These are phyloP conservation scores for Chlorella variabilis DNA, from an alignment of 163 green algal species.

Conservation along the genomic window DNA sequence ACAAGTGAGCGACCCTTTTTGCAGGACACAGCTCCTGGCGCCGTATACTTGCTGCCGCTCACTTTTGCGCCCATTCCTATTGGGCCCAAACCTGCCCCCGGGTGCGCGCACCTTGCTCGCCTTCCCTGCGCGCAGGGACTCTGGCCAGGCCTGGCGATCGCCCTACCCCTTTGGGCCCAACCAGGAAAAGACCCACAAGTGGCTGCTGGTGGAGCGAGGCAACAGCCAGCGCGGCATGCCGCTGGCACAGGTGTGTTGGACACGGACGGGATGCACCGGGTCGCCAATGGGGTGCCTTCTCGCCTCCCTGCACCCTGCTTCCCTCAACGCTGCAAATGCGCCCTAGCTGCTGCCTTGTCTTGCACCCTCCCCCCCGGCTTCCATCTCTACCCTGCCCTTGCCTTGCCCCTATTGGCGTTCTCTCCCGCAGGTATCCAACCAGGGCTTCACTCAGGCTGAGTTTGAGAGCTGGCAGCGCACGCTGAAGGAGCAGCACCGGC, in stretches of 20 bases:
- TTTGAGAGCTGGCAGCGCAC: slow-evolving; percentile 27
- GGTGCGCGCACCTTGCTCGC: background rate
- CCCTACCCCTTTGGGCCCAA: slow-evolving; percentile 53
- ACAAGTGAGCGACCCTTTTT: slow-evolving; percentile 46
- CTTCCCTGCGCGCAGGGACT: slow-evolving; percentile 41
- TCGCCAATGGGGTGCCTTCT: too few species aligned
- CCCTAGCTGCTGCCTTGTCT: too few species aligned
- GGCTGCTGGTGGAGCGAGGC: slow-evolving; percentile 51
- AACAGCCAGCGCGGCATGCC: slow-evolving; percentile 46
- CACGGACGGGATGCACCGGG: too few species aligned
- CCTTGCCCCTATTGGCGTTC: too few species aligned
- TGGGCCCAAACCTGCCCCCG: too few species aligned
- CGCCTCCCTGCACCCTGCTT: too few species aligned
- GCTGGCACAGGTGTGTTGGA: slow-evolving; percentile 36
- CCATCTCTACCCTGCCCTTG: too few species aligned
- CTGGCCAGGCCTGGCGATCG: slow-evolving; percentile 33
- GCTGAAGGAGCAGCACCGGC: slow-evolving; percentile 25
- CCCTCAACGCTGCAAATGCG: too few species aligned
- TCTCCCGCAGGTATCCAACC: slow-evolving; percentile 38
- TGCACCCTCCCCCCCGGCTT: too few species aligned
- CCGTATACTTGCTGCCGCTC: too few species aligned
- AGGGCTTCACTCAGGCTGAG: slow-evolving; percentile 31
- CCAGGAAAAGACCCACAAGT: slow-evolving; percentile 47
- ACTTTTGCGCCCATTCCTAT: background rate
- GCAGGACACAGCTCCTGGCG: too few species aligned